Base-by-base conservation (phyloP, 768 basidiomycete genomes). In the Macrolepiota fuliginosa region DNA sequence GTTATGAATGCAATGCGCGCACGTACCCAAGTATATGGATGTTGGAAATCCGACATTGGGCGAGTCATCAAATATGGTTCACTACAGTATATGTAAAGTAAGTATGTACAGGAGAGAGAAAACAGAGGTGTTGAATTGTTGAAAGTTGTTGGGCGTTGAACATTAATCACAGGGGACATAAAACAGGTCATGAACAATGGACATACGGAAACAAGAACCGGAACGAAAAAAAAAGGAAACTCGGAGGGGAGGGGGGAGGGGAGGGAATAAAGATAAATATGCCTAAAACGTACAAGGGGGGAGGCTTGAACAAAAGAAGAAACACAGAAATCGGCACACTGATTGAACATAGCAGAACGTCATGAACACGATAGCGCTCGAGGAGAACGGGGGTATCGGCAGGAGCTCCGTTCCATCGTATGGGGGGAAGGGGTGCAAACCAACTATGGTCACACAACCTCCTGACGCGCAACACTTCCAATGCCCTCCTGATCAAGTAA, bases 401-500 rank as follows among this genome's bases (percentile, higher is more conserved):
- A 32, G 29, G 29, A 32, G 29, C 29, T 3, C 29, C 29, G 29
- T 7, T 3, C 29, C 29, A 32, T 32, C 29, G 29, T 32, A 32
- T 3, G 42, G 5, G 42, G 39, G 6, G 22, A 36, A 54, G 27
- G 36, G 13, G 13, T 24, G 19, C n/a, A 42, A 7, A 50, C 25
- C 17, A 51, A 15, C 6, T 22, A 19, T 56, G 37, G 19, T 61
- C 52, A 69, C 12, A 66, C 69, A 32, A 72, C 65, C 61, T 72
- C 71, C 53, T 67, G 67, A 49, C 70, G 64, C 29, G 69, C 69
- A 58, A 72, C 67, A 52, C 65, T 70, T 3, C 64, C 65, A 46
- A 68, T 71, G 12, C 68, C 66, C n/a, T 71, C 66, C 54, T 70
- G 68, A 56, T 70, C 69, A 52, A 73, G 66, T 57, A 73, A 63